A percentile compares a stretch with the other conserved stretches of the same genome.
These are phyloP conservation scores for Zoysia japonica DNA, from an alignment of 176 grass and related monocot species.

Conservation along the genomic window DNA sequence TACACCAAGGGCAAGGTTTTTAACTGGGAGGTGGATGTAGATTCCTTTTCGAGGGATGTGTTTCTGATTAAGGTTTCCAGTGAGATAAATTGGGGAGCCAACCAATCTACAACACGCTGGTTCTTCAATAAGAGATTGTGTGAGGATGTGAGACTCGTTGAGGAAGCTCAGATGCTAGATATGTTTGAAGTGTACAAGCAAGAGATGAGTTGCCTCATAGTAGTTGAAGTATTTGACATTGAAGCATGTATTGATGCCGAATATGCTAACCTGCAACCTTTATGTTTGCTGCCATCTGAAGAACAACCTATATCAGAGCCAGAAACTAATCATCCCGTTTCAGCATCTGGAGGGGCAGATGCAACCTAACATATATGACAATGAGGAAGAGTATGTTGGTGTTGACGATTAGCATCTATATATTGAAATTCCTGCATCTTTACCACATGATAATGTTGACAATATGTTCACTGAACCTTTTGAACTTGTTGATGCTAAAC, in stretches of 20 bases:
- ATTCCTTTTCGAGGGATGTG: not conserved
- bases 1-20: not conserved
- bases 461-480: too few species aligned
- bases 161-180: not conserved
- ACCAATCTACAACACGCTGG: not conserved
- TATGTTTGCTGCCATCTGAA: not conserved
- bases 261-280: not conserved
- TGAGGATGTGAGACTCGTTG: not conserved
- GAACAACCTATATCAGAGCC: not conserved
- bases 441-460: too few species aligned
- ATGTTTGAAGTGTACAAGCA: not conserved
- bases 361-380: too few species aligned
- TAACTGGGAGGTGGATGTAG: not conserved
- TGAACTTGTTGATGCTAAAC: not conserved
- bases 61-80: not conserved
- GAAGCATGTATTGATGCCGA: not conserved
- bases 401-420: not conserved
- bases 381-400: too few species aligned
- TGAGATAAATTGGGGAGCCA: not conserved
- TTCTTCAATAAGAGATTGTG: not conserved
- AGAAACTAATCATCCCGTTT: too few species aligned
- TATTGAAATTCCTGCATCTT: not conserved
- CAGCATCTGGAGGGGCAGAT: too few species aligned
- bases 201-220: not conserved
- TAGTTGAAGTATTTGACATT: not conserved